Evolutionary conservation across 805 yeast species (phyloP), one percentile per base, ranked within the genome.

Genomic region (Monosporozyma aerobia): DNA sequence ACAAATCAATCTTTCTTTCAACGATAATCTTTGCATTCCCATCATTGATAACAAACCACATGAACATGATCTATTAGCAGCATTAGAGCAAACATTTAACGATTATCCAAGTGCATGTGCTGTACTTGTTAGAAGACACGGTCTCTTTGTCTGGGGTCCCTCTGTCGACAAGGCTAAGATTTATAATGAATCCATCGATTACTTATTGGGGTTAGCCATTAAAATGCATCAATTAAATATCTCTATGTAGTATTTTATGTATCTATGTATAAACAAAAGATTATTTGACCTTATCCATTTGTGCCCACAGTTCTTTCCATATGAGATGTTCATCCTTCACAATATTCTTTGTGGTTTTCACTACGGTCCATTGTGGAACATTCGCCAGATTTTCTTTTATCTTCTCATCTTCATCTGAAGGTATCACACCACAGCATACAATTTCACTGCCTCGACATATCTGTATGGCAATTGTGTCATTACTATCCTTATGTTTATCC

Each of bases 101-200:
- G 73, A 76, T 14, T 84, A 88, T 61, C 97, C 97, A 1, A 75
- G 79, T 0, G 72, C 95, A 3, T 80, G 90, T 2, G 97, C 97
- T 0, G 89, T 92, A 0, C 73, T 92, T 51, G 97, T 92, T 6
- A 79, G 96, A 68, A 77, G 97, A 63, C 98, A 92, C 64, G 98
- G 98, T 0, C 83, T 92, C 46, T 92, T 84, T 65, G 96, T 90
- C n/a, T 92, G 97, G 97, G 97, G 97, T 25, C 88, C 85, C 60
- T 81, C 78, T 27, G 87, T 88, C 11, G 86, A 95, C 87, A 89
- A 90, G 69, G 97, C 97, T 48, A 92, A 92, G 69, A 79, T 92
- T 13, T 85, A 86, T 67, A 90, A 90, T 65, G 98, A 92, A 69
- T 95, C 97, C 16, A 81, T 92, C 54, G 97, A 92, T 63, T 92